These are phyloP conservation scores for Closterium sp. DNA, from an alignment of 139 green algal species.

Conservation along the genomic window DNA sequence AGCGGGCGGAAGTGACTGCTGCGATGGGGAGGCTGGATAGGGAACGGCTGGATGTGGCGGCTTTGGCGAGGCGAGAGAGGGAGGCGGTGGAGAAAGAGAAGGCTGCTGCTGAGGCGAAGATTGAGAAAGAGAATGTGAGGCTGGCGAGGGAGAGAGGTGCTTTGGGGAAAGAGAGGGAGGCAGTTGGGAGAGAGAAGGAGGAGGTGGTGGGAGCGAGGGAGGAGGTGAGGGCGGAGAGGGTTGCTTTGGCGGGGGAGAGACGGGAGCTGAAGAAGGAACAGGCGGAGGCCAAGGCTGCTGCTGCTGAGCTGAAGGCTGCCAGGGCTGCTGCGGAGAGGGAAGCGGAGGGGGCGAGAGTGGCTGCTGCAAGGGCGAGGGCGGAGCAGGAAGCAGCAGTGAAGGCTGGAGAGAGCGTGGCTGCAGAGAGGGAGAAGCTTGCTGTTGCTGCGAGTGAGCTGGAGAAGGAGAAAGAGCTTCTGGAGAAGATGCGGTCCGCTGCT, in stretches of 20 bases:
- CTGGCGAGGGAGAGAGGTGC: neutral
- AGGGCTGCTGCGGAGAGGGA: neutral
- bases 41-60: neutral
- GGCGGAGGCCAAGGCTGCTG: neutral
- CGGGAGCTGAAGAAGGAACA: neutral
- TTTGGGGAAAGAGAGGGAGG: neutral
- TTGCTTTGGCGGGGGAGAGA: neutral
- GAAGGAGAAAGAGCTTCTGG: neutral
- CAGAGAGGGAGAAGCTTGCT: neutral
- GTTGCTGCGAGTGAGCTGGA: neutral
- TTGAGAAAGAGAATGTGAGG: neutral
- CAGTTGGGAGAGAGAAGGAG: neutral
- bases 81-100: neutral
- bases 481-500: neutral
- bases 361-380: neutral
- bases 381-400: neutral
- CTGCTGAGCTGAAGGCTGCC: neutral
- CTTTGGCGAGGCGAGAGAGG: neutral
- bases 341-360: neutral
- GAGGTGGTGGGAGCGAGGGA: neutral
- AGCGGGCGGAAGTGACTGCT: neutral
- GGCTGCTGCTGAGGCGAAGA: conserved; percentile 1
- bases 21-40: neutral
- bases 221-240: neutral
- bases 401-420: neutral